A percentile compares a stretch with the other conserved stretches of the same genome.
phyloP scores from a whole-genome alignment of 2,329 filamentous ascomycete genomes.

The Fusarium goolgardi region DNA sequence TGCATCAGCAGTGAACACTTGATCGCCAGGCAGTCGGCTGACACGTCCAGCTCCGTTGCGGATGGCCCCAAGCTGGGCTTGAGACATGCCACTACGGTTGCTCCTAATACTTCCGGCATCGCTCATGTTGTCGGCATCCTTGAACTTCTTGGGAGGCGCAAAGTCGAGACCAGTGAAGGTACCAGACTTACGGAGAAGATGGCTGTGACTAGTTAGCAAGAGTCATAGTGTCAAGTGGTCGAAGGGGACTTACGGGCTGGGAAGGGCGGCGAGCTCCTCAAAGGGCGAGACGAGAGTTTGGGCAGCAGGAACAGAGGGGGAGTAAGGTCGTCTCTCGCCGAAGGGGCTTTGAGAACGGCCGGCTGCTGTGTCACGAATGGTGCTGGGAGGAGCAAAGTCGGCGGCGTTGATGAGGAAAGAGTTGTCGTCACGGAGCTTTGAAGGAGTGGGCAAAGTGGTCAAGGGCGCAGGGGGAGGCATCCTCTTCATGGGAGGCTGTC shows the following conservation, averaged over 20 bases:
- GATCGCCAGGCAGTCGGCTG: constrained; percentile 83
- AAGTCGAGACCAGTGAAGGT: constrained; percentile 86
- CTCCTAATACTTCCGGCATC: constrained; percentile 74
- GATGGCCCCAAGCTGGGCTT: constrained; percentile 75
- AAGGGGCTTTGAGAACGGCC: constrained; percentile 75
- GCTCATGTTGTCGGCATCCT: constrained; percentile 69
- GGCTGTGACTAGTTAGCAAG: constrained; percentile 59
- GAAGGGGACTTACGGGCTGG: constrained; percentile 81
- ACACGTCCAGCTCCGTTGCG: constrained; percentile 87
- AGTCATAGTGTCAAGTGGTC: not conserved
- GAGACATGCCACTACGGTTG: constrained; percentile 79
- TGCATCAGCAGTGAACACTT: constrained; percentile 80
- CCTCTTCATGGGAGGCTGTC: constrained; percentile 58
- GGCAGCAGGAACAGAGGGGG: constrained; percentile 76
- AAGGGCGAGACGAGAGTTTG: constrained; percentile 86
- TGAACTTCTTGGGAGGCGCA: constrained; percentile 80
- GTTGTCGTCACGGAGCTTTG: constrained; percentile 83
- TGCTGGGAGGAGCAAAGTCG: constrained; percentile 87
- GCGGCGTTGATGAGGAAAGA: constrained; percentile 75
- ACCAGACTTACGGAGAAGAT: constrained; percentile 78
- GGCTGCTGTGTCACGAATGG: constrained; percentile 72
- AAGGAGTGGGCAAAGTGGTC: constrained; percentile 83
- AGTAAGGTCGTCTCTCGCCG: constrained; percentile 77
- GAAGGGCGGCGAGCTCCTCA: constrained; percentile 85
- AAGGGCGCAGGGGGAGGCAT: constrained; percentile 79